phyloP scores from a whole-genome alignment of 768 basidiomycete genomes.

The Tulasnella sp. region DNA sequence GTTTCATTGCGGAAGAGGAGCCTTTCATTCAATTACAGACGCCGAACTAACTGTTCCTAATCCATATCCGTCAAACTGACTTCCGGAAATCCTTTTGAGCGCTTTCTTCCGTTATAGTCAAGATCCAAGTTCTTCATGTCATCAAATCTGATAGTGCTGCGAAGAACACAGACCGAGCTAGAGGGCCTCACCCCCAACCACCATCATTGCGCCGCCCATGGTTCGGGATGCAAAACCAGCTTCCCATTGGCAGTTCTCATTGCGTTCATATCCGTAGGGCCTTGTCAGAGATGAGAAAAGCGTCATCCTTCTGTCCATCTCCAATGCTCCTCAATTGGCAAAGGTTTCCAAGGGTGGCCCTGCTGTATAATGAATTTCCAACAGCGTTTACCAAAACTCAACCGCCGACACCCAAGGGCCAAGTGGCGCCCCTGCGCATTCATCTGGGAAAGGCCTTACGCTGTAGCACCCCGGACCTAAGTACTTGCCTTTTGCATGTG shows the following conservation, averaged over 20 bases:
- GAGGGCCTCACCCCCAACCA: too few relatives aligned
- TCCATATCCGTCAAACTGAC: neutral
- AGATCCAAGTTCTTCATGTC: neutral
- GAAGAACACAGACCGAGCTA: too few relatives aligned
- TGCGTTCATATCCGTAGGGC: neutral
- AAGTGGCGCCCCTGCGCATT: neutral
- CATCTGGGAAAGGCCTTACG: neutral
- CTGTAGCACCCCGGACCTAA: neutral
- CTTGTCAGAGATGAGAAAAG: neutral
- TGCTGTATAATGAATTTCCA: too few relatives aligned
- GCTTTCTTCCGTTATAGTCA: neutral
- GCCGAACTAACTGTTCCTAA: neutral
- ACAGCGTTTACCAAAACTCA: too few relatives aligned
- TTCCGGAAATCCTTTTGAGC: neutral
- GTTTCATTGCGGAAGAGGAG: neutral
- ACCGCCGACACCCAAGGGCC: too few relatives aligned
- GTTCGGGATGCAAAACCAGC: neutral
- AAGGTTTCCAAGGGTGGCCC: too few relatives aligned
- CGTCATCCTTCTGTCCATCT: too few relatives aligned
- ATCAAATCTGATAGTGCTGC: neutral
- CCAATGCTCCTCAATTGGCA: too few relatives aligned
- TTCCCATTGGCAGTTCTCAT: neutral
- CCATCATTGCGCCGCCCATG: too few relatives aligned
- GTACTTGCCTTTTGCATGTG: neutral
- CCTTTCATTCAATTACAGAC: neutral